Evolutionary conservation across 2,329 filamentous ascomycete species (phyloP).

Genomic region (Aspergillus ibericus): DNA sequence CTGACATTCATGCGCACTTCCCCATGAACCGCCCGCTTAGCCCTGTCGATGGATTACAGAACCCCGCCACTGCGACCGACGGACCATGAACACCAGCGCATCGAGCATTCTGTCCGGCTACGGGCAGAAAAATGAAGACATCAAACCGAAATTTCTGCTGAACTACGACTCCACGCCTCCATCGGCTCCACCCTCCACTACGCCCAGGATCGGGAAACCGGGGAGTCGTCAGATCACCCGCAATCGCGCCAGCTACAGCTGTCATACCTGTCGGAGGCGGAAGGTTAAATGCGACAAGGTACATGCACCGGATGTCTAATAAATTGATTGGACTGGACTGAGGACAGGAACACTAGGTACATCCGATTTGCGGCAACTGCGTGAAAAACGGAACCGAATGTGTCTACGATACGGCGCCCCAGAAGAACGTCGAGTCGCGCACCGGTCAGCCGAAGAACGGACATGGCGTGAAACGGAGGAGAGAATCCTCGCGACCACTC

Average conservation of each 20-base stretch:
- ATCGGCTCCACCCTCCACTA: slow-evolving; percentile 6
- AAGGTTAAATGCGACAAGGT: slow-evolving; percentile 52
- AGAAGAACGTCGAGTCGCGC: slow-evolving; percentile 23
- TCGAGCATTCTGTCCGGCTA: slow-evolving; percentile 13
- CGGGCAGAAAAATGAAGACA: slow-evolving; percentile 11
- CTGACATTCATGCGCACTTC: slow-evolving; percentile 3
- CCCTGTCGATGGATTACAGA: slow-evolving; percentile 19
- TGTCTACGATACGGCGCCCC: slow-evolving; percentile 39
- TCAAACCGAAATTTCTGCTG: slow-evolving; percentile 8
- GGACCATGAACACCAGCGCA: slow-evolving; percentile 23
- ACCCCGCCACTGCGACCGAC: slow-evolving; percentile 24
- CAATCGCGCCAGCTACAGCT: slow-evolving; percentile 49
- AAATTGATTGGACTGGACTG: not conserved
- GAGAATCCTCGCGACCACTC: slow-evolving; percentile 28
- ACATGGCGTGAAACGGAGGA: slow-evolving; percentile 39
- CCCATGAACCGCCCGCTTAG: slow-evolving; percentile 14
- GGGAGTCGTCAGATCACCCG: slow-evolving; percentile 48
- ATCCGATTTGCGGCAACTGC: slow-evolving; percentile 49
- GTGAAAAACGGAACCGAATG: slow-evolving; percentile 46
- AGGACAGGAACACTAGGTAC: slow-evolving; percentile 30
- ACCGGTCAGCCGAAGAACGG: slow-evolving; percentile 15
- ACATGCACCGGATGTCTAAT: not conserved
- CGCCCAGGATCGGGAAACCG: slow-evolving; percentile 17
- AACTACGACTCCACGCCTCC: slow-evolving; percentile 6
- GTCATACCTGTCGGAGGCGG: slow-evolving; percentile 47